Percentiles rank a stretch among this genome's conserved stretches.
phyloP scores from a whole-genome alignment of 2,329 filamentous ascomycete species.

The Ceratocystis destructans region DNA sequence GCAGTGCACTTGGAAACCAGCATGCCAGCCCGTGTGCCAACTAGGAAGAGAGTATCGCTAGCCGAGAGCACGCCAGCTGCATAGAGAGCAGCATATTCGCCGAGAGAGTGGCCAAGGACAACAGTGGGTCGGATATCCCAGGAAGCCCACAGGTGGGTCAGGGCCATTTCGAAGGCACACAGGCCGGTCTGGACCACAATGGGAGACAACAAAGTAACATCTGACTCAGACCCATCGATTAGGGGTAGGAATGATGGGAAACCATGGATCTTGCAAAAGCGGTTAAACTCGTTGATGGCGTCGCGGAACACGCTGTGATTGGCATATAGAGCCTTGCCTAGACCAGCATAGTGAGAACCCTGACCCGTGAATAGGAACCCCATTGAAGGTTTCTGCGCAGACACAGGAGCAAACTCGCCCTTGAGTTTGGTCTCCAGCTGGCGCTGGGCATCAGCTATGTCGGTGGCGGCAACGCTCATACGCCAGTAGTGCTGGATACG shows the following conservation, averaged over 20 bases:
- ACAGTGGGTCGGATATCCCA: slow-evolving; percentile 42
- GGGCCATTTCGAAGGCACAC: slow-evolving; percentile 43
- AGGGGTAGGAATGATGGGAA: slow-evolving; percentile 42
- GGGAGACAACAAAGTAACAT: slow-evolving; percentile 35
- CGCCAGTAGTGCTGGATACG: slow-evolving; percentile 47
- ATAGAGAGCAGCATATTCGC: slow-evolving; percentile 60
- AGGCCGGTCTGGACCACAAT: slow-evolving; percentile 41
- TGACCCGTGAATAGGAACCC: slow-evolving; percentile 45
- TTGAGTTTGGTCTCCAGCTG: slow-evolving; percentile 42
- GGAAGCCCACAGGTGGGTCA: slow-evolving; percentile 41
- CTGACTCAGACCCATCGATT: slow-evolving; percentile 32
- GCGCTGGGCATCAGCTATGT: slow-evolving; percentile 31
- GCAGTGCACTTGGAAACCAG: slow-evolving; percentile 50
- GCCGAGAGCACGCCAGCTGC: slow-evolving; percentile 57
- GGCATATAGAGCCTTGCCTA: slow-evolving; percentile 38
- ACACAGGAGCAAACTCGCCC: slow-evolving; percentile 37
- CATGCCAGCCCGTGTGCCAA: slow-evolving; percentile 52
- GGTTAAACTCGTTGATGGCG: slow-evolving; percentile 44
- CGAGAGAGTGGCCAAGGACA: slow-evolving; percentile 50
- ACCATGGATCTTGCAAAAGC: slow-evolving; percentile 36
- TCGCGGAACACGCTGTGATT: slow-evolving; percentile 35
- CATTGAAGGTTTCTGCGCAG: slow-evolving; percentile 31
- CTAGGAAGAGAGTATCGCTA: slow-evolving; percentile 57
- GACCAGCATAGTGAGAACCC: slow-evolving; percentile 39
- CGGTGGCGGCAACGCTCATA: slow-evolving; percentile 34